phyloP scores from a whole-genome alignment of 306 rosid genomes.

The Vigna angularis region DNA sequence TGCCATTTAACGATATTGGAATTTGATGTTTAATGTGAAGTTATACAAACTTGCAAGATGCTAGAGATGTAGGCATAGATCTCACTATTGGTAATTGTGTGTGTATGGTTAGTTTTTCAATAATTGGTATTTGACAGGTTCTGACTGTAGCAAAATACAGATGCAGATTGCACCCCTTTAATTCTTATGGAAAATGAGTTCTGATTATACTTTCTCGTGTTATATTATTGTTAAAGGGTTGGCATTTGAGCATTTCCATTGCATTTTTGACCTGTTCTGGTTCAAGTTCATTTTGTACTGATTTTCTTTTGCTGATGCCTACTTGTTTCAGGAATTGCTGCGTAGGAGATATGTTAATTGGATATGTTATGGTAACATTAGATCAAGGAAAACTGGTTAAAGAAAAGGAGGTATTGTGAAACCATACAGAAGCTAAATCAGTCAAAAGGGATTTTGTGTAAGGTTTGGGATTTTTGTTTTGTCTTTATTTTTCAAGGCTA shows the following conservation, averaged over 20 bases:
- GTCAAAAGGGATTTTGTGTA: constrained; percentile 68
- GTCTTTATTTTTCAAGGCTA: constrained; percentile 46
- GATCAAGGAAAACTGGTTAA: constrained; percentile 58
- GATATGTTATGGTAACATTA: constrained; percentile 59
- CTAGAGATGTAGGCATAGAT: constrained; percentile 11
- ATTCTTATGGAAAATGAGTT: neutral
- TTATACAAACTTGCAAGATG: constrained; percentile 29
- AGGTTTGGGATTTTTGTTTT: constrained; percentile 65
- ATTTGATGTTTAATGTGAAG: constrained; percentile 18
- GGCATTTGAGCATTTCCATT: constrained; percentile 14
- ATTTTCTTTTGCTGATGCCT: constrained; percentile 32
- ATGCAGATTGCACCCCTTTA: neutral
- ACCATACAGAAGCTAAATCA: constrained; percentile 64
- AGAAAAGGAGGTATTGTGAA: constrained; percentile 62
- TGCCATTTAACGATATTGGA: constrained; percentile 20
- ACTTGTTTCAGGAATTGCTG: constrained; percentile 80
- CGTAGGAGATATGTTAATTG: constrained; percentile 76
- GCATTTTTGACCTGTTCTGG: constrained; percentile 1
- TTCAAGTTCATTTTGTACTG: constrained; percentile 17
- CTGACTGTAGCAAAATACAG: neutral
- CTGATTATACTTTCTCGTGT: neutral
- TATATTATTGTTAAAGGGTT: neutral
- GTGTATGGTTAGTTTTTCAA: constrained; percentile 17
- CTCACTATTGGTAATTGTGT: constrained; percentile 8
- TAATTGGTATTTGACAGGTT: constrained; percentile 22